Conservation (phyloP, 768 basidiomycete species). For the Boletus reticulatus region DNA sequence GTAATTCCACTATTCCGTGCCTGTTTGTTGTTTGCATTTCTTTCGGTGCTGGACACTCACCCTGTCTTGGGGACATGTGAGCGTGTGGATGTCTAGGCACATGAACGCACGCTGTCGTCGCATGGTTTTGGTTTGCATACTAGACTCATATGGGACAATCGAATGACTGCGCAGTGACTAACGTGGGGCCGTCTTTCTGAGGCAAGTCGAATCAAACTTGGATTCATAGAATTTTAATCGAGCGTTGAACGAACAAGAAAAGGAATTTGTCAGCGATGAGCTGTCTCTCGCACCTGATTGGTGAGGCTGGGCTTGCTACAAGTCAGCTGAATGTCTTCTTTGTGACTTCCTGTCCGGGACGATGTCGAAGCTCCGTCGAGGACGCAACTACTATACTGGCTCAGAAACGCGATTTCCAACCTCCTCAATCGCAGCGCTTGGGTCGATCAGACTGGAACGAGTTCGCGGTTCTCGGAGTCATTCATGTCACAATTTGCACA, state of each 20-base stretch:
- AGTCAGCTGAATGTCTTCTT: constrained; percentile 5
- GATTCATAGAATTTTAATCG: neutral
- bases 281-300: constrained; percentile 17
- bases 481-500: constrained; percentile 11
- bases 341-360: constrained; percentile 11
- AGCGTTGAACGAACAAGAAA: neutral
- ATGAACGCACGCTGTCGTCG: constrained; percentile 20
- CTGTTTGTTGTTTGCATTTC: neutral
- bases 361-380: constrained; percentile 18
- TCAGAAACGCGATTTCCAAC: constrained; percentile 15
- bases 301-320: constrained; percentile 16
- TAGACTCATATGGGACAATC: constrained; percentile 7
- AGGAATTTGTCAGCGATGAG: constrained; percentile 6
- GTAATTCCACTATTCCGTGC: neutral
- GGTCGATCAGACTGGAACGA: constrained; percentile 3
- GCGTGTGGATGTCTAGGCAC: constrained; percentile 9
- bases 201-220: constrained; percentile 10
- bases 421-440: neutral
- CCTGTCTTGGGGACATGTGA: neutral
- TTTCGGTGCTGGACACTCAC: neutral
- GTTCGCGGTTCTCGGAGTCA: constrained; percentile 16
- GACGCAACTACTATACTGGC: constrained; percentile 14
- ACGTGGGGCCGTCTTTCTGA: constrained; percentile 9
- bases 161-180: constrained; percentile 11
- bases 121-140: constrained; percentile 8